Percentiles rank a stretch among this genome's conserved stretches.
phyloP scores from a whole-genome alignment of 2,329 filamentous ascomycete genomes.

The Zymoseptoria crescenta region DNA sequence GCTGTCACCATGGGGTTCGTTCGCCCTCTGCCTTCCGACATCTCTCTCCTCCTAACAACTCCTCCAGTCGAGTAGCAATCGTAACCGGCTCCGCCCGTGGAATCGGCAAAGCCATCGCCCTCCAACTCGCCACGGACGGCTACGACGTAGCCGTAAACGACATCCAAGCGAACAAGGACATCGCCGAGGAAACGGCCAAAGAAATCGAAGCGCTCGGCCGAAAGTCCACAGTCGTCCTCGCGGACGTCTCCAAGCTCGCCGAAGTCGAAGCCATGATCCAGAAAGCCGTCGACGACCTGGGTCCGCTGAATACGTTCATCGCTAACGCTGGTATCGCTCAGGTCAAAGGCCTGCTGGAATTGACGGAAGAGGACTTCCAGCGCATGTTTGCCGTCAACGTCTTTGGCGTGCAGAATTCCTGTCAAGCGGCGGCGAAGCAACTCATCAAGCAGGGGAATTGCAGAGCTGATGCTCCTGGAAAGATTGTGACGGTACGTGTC shows the following conservation, averaged over 20 bases:
- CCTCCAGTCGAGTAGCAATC: slow-evolving; percentile 22
- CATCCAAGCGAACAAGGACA: slow-evolving; percentile 44
- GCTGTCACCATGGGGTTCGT: neutral
- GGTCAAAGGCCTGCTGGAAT: slow-evolving; percentile 48
- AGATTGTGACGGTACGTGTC: slow-evolving; percentile 38
- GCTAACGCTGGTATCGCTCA: slow-evolving; percentile 57
- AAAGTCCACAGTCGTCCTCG: slow-evolving; percentile 48
- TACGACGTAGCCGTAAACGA: slow-evolving; percentile 62
- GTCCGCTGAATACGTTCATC: slow-evolving; percentile 46
- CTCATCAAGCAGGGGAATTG: slow-evolving; percentile 54
- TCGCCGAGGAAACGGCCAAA: slow-evolving; percentile 45
- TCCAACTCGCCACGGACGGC: slow-evolving; percentile 56
- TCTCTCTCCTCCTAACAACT: neutral
- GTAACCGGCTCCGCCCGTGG: slow-evolving; percentile 31
- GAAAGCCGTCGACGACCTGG: slow-evolving; percentile 46
- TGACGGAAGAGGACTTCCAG: slow-evolving; percentile 50
- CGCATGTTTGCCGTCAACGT: slow-evolving; percentile 60
- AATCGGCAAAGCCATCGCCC: slow-evolving; percentile 52
- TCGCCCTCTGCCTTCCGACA: neutral
- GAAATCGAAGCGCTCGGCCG: slow-evolving; percentile 44
- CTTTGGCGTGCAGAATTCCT: slow-evolving; percentile 58
- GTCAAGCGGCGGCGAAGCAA: slow-evolving; percentile 54
- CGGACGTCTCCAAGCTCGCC: slow-evolving; percentile 52
- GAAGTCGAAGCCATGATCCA: slow-evolving; percentile 49
- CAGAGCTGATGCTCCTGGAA: slow-evolving; percentile 32